Evolutionary conservation across 2,329 filamentous ascomycete genomes (phyloP), one percentile per base, ranked within the genome.

Genomic region (Rhinocladiella mackenziei): DNA sequence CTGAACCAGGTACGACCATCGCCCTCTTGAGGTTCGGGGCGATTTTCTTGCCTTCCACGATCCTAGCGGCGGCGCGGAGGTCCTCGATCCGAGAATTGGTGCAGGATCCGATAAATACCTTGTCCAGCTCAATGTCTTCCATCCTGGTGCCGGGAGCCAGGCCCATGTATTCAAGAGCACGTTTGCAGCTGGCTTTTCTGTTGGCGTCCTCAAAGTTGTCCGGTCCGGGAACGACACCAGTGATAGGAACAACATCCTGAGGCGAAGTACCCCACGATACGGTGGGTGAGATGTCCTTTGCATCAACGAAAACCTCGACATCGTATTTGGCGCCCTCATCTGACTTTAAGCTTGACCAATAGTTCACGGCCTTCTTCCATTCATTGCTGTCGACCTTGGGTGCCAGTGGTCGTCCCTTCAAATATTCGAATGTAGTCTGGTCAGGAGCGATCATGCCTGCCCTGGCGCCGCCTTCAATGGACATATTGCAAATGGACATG

Each of bases 401-500:
- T 11, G 91, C 89, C 56, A 98, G 73, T 28, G 92, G 92, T 52
- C 84, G 81, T 58, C 84, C 87, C 74, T 92, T 92, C 60, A 98
- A 84, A 64, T 97, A 98, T 56, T 94, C 87, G 58, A 95, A 95
- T 19, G 92, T 97, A 46, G 75, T 85, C 62, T 96, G 84, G 61
- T 98, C 92, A 4, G 92, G 92, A 7, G 92, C 92, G 48, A 98
- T 83, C 89, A 98, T 94, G 56, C 92, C 92, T 49, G 91, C 91
- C 70, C 92, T 80, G 35, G 92, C 92, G 68, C 92, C 92, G 57
- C 77, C 92, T 74, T 98, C 92, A 58, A 97, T 96, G 10, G 89
- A 89, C 92, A 97, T 97, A 74, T 98, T 98, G 75, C 92, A 97
- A 65, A 98, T 94, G 53, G 89, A 96, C 92, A 98, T 97, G 57